Evolutionary conservation across 192 early-diverging fungal genomes (phyloP).

Genomic region (Backusella sp.): DNA sequence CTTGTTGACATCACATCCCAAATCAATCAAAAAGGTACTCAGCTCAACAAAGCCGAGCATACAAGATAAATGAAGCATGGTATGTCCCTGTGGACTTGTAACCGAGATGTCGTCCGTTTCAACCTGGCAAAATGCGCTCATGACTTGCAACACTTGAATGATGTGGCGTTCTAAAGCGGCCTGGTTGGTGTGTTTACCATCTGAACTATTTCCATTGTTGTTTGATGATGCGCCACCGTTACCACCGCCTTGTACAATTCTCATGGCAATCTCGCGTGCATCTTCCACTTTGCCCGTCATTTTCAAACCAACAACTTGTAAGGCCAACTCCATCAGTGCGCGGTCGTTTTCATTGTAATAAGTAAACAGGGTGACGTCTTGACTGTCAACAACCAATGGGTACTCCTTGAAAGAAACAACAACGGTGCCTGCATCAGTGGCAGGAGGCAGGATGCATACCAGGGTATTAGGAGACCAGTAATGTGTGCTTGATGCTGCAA

Average conservation of each 20-base stretch:
- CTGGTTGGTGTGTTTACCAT: constrained; percentile 19
- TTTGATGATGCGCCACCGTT: not conserved
- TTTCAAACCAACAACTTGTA: constrained; percentile 76
- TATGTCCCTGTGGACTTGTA: constrained; percentile 46
- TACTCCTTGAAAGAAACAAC: constrained; percentile 45
- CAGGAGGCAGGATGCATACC: constrained; percentile 74
- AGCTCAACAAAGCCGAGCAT: constrained; percentile 60
- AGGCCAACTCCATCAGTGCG: constrained; percentile 75
- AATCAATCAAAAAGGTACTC: constrained; percentile 38
- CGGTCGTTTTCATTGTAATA: constrained; percentile 72
- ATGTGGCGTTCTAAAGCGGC: constrained; percentile 37
- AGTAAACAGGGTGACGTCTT: constrained; percentile 43
- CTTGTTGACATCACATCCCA: constrained; percentile 47
- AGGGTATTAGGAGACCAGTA: constrained; percentile 71
- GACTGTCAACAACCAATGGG: constrained; percentile 30
- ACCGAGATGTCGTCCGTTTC: constrained; percentile 35
- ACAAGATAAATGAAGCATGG: constrained; percentile 64
- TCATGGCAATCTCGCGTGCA: constrained; percentile 62
- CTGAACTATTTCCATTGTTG: constrained; percentile 13
- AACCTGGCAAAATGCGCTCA: constrained; percentile 41
- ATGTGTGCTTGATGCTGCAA: constrained; percentile 60
- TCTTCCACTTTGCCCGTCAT: constrained; percentile 67
- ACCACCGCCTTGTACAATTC: constrained; percentile 44
- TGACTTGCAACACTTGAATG: constrained; percentile 37
- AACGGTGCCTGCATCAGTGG: constrained; percentile 62